Conservation (phyloP, 441 rosid genomes). For the Brassica hybrid region DNA sequence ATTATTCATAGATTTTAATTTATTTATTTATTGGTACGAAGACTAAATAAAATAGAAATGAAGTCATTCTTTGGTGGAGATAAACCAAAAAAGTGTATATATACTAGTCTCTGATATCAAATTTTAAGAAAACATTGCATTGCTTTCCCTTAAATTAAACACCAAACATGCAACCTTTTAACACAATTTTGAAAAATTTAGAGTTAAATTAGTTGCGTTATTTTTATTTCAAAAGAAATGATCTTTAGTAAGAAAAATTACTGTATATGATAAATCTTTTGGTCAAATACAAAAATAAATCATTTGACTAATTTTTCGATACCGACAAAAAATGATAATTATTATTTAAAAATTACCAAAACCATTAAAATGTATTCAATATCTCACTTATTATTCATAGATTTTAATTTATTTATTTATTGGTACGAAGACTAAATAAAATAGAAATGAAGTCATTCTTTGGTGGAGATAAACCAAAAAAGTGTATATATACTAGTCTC, state of each 20-base stretch:
- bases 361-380: neutral
- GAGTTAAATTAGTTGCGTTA: no score
- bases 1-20: no score
- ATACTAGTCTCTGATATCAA: neutral
- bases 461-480: neutral
- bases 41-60: no score
- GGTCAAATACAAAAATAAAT: no score
- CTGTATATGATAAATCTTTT: no score
- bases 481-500: constrained; percentile 6
- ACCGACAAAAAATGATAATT: neutral
- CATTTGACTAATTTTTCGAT: neutral
- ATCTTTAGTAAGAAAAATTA: no score
- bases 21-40: no score
- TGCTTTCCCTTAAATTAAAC: neutral
- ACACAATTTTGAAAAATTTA: no score
- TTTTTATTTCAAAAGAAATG: no score
- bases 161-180: no score
- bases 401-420: neutral
- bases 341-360: neutral
- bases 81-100: neutral
- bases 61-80: no score
- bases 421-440: neutral
- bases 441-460: neutral
- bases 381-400: neutral
- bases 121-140: neutral